Percentiles rank a stretch among this genome's conserved stretches.
phyloP scores from a whole-genome alignment of 202 grass and related monocot species.

The Carex sylvatica region DNA sequence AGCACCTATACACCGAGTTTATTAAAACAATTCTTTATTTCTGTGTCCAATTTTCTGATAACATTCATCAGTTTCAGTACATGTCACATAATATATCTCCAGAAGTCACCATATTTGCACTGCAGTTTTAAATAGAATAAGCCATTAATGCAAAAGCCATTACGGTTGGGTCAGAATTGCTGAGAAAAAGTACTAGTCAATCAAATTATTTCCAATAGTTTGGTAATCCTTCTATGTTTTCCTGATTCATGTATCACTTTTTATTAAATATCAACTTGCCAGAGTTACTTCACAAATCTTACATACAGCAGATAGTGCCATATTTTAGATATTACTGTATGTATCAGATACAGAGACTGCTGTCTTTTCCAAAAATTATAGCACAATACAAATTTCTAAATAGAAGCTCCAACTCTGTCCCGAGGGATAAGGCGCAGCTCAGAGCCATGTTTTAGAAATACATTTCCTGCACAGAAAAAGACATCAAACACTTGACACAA shows the following conservation, averaged over 20 bases:
- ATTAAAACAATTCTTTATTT: neutral
- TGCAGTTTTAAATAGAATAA: neutral
- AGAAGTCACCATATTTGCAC: neutral
- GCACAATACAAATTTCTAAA: neutral
- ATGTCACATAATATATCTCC: neutral
- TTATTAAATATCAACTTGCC: neutral
- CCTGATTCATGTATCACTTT: neutral
- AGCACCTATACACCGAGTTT: neutral
- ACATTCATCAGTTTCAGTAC: neutral
- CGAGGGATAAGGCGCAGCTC: slow-evolving; percentile 96
- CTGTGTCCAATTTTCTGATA: neutral
- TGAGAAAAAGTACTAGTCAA: neutral
- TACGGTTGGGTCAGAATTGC: neutral
- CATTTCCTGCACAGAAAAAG: slow-evolving; percentile 58
- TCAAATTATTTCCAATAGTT: neutral
- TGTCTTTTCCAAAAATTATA: neutral
- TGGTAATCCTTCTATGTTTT: neutral
- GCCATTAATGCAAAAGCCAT: neutral
- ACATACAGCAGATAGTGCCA: neutral
- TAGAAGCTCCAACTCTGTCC: slow-evolving; percentile 64
- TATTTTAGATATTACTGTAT: neutral
- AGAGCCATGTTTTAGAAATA: slow-evolving; percentile 96
- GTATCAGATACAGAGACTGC: neutral
- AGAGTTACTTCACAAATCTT: neutral
- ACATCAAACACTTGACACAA: neutral